Percentiles rank a stretch among this genome's conserved stretches.
phyloP scores from a whole-genome alignment of 108 stramenopile species.

The Craspedostauros australis region DNA sequence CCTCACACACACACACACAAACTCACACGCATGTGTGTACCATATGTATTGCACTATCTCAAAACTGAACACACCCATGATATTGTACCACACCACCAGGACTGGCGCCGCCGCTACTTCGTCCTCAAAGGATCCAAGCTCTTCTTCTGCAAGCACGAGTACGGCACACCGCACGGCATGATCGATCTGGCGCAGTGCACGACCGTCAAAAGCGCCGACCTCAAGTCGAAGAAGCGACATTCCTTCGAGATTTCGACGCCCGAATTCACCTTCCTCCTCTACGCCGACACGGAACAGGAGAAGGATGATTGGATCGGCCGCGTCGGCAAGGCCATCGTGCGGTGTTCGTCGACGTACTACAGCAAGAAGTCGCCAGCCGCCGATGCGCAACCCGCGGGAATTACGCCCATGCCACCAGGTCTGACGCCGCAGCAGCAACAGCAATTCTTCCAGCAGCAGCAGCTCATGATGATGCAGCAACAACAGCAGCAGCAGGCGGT shows the following conservation, averaged over 20 bases:
- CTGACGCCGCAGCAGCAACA: conserved; percentile 16
- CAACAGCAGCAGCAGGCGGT: conserved; percentile 10
- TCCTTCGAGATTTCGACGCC: conserved; percentile 97
- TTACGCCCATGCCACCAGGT: conserved; percentile 7
- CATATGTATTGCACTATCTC: background rate
- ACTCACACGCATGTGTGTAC: no score
- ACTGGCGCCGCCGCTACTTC: conserved; percentile 98
- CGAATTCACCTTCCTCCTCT: conserved; percentile 91
- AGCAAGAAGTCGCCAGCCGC: conserved; percentile 16
- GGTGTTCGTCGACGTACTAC: conserved; percentile 78
- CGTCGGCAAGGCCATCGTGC: conserved; percentile 97
- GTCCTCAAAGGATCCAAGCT: conserved; percentile 96
- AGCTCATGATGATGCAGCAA: no score
- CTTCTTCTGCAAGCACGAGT: conserved; percentile 88
- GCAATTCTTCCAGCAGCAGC: no score
- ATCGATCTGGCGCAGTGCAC: conserved; percentile 93
- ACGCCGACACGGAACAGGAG: conserved; percentile 97
- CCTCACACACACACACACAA: no score
- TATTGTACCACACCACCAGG: conserved; percentile 33
- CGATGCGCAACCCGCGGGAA: conserved; percentile 8
- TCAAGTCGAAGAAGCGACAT: conserved; percentile 92
- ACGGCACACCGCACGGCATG: conserved; percentile 81
- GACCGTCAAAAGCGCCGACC: conserved; percentile 98
- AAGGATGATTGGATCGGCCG: conserved; percentile 99
- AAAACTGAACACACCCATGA: background rate